Conservation (phyloP, 2,329 filamentous ascomycete genomes). For the Ophiognomonia clavigignenti-juglandacearum region DNA sequence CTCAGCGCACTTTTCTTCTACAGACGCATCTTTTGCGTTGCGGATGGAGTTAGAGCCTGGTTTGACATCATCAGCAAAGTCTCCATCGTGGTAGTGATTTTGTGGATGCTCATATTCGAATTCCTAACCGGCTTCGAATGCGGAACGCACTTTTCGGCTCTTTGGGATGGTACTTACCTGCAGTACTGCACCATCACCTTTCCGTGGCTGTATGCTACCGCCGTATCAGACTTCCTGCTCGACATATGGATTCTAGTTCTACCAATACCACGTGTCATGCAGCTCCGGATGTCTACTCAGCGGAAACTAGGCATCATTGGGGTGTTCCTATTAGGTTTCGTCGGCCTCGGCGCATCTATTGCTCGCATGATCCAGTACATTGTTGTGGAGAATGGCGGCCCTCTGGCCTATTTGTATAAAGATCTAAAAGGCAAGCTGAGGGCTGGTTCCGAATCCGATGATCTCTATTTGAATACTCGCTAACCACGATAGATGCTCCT, state of each 20-base stretch:
- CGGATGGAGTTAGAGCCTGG: background rate
- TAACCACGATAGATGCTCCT: no score
- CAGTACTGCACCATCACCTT: conserved; percentile 20
- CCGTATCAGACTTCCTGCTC: conserved; percentile 19
- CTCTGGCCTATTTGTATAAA: no score
- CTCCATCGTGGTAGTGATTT: conserved; percentile 12
- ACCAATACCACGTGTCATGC: conserved; percentile 16
- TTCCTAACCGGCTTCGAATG: conserved; percentile 20
- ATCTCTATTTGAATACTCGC: no score
- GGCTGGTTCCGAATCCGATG: no score
- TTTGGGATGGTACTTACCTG: conserved; percentile 19
- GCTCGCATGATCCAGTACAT: conserved; percentile 10
- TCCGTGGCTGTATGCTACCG: conserved; percentile 16
- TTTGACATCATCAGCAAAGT: conserved; percentile 12
- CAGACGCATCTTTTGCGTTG: conserved; percentile 18
- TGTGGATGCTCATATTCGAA: conserved; percentile 18
- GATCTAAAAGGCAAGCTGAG: no score
- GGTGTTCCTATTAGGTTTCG: conserved; percentile 15
- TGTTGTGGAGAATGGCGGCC: background rate
- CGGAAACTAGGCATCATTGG: conserved; percentile 7
- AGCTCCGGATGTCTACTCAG: conserved; percentile 1
- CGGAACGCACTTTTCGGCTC: conserved; percentile 19
- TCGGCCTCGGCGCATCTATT: conserved; percentile 9
- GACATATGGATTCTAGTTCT: conserved; percentile 19
- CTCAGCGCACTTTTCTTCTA: conserved; percentile 20